Percentiles rank a stretch among this genome's conserved stretches.
phyloP scores from a whole-genome alignment of 306 rosid species.

The Arachis hypogaea region DNA sequence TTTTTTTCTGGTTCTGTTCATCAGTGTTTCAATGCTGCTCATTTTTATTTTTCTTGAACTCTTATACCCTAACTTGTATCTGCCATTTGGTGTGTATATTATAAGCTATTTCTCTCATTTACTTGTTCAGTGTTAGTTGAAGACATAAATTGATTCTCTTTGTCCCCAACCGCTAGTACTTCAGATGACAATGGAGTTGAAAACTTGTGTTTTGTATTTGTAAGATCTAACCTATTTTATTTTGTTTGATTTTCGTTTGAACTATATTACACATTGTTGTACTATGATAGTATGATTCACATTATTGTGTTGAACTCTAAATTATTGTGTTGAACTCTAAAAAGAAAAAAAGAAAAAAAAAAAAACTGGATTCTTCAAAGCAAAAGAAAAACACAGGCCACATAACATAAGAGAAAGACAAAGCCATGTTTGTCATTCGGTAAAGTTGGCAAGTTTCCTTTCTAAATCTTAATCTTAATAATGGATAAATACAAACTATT shows the following conservation, averaged over 20 bases:
- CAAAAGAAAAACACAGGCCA: not conserved
- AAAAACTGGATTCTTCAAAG: not conserved
- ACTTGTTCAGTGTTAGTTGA: conserved; percentile 10
- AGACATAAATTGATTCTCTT: not conserved
- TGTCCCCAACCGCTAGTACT: too few relatives aligned
- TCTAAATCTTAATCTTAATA: too few relatives aligned
- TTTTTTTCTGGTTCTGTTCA: conserved; percentile 26
- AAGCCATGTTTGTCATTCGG: not conserved
- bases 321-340: too few relatives aligned
- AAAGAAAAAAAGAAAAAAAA: too few relatives aligned
- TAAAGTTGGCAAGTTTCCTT: not conserved
- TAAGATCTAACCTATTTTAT: too few relatives aligned
- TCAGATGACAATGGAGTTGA: too few relatives aligned
- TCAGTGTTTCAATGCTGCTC: conserved; percentile 2
- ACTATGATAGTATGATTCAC: too few relatives aligned
- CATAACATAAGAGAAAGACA: not conserved
- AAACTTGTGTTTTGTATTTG: too few relatives aligned
- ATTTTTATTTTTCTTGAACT: conserved; percentile 26
- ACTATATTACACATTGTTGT: too few relatives aligned
- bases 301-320: too few relatives aligned
- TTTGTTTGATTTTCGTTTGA: too few relatives aligned
- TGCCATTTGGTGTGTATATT: not conserved
- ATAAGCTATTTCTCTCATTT: conserved; percentile 25
- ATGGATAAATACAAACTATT: not conserved
- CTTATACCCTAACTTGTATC: conserved; percentile 19